Evolutionary conservation across 228 moss, liverwort and hornwort species (phyloP).

Genomic region (Sphagnum fallax): DNA sequence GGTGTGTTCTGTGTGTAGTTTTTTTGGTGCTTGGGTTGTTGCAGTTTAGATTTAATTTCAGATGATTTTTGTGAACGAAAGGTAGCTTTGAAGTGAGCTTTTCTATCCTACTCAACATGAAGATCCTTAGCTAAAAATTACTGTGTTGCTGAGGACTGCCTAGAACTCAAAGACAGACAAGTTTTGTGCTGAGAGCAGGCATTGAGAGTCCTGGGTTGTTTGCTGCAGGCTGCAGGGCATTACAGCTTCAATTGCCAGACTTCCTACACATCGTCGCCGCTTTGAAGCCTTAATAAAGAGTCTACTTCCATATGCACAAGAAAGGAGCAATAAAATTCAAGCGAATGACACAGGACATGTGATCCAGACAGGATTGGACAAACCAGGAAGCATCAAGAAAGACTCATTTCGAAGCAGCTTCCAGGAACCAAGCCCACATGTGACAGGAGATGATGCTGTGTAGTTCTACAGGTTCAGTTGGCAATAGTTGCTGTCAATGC

Average conservation of each 20-base stretch:
- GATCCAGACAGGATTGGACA: conserved; percentile 19
- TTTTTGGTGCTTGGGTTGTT: no score
- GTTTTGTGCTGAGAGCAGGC: no score
- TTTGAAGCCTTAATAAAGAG: conserved; percentile 40
- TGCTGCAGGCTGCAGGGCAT: conserved; percentile 67
- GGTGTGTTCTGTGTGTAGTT: conserved; percentile 24
- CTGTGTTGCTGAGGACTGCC: no score
- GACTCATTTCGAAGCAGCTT: not conserved
- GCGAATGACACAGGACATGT: conserved; percentile 9
- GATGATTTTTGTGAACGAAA: no score
- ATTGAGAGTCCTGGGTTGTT: no score
- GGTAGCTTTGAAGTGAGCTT: not conserved
- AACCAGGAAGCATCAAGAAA: conserved; percentile 5
- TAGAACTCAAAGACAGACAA: no score
- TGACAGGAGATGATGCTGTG: conserved; percentile 20
- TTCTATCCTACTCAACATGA: not conserved
- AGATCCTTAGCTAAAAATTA: no score
- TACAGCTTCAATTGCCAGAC: conserved; percentile 35
- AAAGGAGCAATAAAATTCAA: conserved; percentile 12
- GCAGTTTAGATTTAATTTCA: no score
- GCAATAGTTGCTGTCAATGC: no score
- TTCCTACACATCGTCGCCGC: conserved; percentile 72
- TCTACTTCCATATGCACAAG: conserved; percentile 27
- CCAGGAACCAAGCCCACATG: conserved; percentile 7
- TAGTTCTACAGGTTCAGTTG: conserved; percentile 1